Evolutionary conservation across 352 stramenopile genomes (phyloP), one percentile per base, ranked within the genome.

Genomic region (Phytophthora boehmeriae): DNA sequence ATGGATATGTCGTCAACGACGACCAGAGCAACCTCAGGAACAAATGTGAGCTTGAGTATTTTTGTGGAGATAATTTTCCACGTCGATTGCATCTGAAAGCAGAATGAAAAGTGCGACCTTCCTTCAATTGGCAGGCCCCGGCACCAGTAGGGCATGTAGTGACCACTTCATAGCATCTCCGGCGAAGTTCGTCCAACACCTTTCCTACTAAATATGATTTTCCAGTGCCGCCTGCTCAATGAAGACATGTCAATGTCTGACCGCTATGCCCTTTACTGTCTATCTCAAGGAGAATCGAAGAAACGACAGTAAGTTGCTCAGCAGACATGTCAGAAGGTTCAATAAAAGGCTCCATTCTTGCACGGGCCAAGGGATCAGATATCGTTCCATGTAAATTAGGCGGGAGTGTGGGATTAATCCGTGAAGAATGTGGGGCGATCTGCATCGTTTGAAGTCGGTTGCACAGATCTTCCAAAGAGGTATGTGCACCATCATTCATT

Each of bases 1-100:
- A 66, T 66, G 4, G 57, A 66, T 5, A 59, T 48, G 11, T 66
- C 57, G 39, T 59, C 57, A 14, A 66, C 30, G 2, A 66, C 49
- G 13, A 66, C 42, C 0, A 66, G 28, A 0, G 5, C 42, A 1
- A 66, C 39, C 4, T n/a, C 36, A 0, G 25, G 13, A n/a, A 48
- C 22, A 50, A 66, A 54, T 36, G 11, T 6, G 6, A 11, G 30
- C 11, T 36, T 6, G 6, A 36, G 30, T 6, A 36, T 11, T 6
- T 11, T 36, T 11, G 30, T 11, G 30, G 11, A 6, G 30, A 36
- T 36, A 36, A 11, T 11, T 11, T 36, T 6, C 36, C 6, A 50
- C 50, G 4, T 25, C 27, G 16, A 22, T 56, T 56, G 20, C 49
- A 50, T 19, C 50, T 36, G 11, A 36, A 11, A 36, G 30, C 30